Evolutionary conservation across 805 yeast genomes (phyloP), one percentile per base, ranked within the genome.

Genomic region (Sporopachydermia lactativora): DNA sequence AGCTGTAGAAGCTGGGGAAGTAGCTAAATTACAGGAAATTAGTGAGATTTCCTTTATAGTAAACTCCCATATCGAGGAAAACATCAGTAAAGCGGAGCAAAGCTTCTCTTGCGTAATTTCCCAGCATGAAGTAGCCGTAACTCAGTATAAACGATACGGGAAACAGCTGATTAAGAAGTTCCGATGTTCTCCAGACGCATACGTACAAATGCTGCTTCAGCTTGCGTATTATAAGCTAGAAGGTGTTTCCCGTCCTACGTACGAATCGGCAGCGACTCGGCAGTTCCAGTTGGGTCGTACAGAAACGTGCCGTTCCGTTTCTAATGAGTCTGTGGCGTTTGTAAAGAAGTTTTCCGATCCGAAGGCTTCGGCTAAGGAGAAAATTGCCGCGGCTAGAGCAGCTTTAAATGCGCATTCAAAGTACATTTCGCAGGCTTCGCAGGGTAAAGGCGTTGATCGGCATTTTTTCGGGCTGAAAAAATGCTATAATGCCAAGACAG

Each of bases 181-280:
- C 54, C 78, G 77, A 55, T 68, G 69, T 28, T 77, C 86, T 1
- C 94, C 94, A 17, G 94, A 81, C 59, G 84, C 89, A 1, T 81
- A 68, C 49, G 71, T 79, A 40, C 94, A 81, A 58, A 74, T 80
- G 72, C 51, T 81, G 52, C 73, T 81, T 50, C 94, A 81, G 62
- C 64, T 81, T 47, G 85, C 86, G 8, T 73, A 78, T 54, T 81
- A 62, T 61, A 81, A 81, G 59, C 66, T 75, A 54, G 69, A 82
- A 14, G 83, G 84, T 14, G 71, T 68, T 39, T 62, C 73, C 38
- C 69, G 81, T 58, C 92, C 94, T 47, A 81, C 92, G 4, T 81
- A 81, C 58, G 94, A 81, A 58, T 75, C 84, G 41, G 88, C 89
- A 2, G 81, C 92, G 18, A 81, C 92, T 2, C 71, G 92, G 62